These are phyloP conservation scores for Mycena kentingensis DNA, from an alignment of 768 basidiomycete genomes.

Conservation along the genomic window DNA sequence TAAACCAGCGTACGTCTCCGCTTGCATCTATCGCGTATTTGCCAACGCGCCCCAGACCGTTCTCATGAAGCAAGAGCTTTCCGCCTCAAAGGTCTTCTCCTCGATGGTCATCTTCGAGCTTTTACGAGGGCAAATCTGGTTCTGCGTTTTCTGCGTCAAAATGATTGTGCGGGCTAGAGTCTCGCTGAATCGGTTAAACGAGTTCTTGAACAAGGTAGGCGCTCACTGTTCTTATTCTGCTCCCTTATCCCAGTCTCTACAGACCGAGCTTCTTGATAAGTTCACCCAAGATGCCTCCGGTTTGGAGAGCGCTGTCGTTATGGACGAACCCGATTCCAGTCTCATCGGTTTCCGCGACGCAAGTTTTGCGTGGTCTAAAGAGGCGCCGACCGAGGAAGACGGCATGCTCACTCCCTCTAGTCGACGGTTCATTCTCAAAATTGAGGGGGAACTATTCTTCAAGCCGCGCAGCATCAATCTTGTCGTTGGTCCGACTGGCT, in stretches of 20 bases:
- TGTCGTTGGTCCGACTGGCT: constrained; percentile 59
- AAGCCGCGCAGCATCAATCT: constrained; percentile 54
- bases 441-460: constrained; percentile 57
- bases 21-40: not conserved
- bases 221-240: not conserved
- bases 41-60: constrained; percentile 29
- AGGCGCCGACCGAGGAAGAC: constrained; percentile 14
- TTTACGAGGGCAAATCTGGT: constrained; percentile 53
- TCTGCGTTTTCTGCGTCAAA: constrained; percentile 32
- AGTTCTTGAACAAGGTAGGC: constrained; percentile 42
- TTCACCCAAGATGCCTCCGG: constrained; percentile 31
- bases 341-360: constrained; percentile 56
- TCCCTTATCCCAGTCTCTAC: not conserved
- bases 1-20: not conserved
- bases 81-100: constrained; percentile 47
- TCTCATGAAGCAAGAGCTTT: constrained; percentile 43
- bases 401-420: constrained; percentile 37
- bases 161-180: constrained; percentile 50
- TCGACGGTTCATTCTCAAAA: constrained; percentile 49
- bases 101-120: constrained; percentile 65
- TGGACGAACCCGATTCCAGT: constrained; percentile 15
- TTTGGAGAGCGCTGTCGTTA: not conserved
- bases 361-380: constrained; percentile 55
- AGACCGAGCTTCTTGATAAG: constrained; percentile 53
- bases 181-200: constrained; percentile 56